Conservation (phyloP, 257 asterid species). For the Ligustrum vulgare region DNA sequence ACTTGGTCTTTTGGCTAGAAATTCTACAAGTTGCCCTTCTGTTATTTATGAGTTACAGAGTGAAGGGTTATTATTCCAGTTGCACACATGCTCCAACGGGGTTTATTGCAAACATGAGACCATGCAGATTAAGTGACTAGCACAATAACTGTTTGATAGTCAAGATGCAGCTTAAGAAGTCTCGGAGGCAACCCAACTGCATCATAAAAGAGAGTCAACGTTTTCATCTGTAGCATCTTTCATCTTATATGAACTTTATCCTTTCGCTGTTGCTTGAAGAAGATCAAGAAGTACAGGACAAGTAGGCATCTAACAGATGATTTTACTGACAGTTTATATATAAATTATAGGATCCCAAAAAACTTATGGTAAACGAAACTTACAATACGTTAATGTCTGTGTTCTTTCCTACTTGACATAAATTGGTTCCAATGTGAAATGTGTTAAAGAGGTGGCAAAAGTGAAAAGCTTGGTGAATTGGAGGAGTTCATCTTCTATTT, state of each 20-base stretch:
- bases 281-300: not conserved
- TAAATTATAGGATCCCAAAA: not conserved
- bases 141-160: not conserved
- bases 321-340: not conserved
- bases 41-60: no score
- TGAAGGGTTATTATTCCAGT: no score
- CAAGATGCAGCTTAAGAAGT: not conserved
- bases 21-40: not conserved
- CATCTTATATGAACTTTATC: not conserved
- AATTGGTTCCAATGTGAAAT: no score
- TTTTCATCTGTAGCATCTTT: not conserved
- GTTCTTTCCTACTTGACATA: no score
- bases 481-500: not conserved
- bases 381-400: no score
- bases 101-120: no score
- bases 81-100: no score
- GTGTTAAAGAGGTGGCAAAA: no score
- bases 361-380: not conserved
- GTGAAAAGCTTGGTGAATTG: no score
- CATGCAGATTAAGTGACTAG: not conserved
- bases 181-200: not conserved
- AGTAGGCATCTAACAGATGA: not conserved
- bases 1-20: not conserved
- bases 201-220: not conserved
- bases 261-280: not conserved